Conservation (phyloP, 2,329 filamentous ascomycete genomes). For the Lachnellula willkommii region DNA sequence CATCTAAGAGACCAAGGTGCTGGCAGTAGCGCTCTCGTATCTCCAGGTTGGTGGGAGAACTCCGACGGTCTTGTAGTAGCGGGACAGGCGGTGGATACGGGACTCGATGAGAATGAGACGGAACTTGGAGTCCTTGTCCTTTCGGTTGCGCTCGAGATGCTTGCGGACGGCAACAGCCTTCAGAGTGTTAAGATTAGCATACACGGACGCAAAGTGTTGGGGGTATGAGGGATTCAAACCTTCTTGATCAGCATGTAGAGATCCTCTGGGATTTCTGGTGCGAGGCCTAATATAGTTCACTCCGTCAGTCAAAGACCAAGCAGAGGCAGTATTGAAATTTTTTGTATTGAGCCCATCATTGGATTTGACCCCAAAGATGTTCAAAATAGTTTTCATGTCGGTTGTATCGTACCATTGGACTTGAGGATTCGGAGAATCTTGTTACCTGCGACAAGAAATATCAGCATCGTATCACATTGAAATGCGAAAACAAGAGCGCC, state of each 20-base stretch:
- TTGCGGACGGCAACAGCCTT: conserved; percentile 95
- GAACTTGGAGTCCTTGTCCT: conserved; percentile 99
- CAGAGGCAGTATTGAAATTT: conserved; percentile 60
- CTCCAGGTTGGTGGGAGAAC: conserved; percentile 89
- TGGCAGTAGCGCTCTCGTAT: conserved; percentile 97
- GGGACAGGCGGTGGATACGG: conserved; percentile 98
- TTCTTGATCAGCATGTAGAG: conserved; percentile 99
- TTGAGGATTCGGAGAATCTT: conserved; percentile 99
- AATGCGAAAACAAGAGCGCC: conserved; percentile 4
- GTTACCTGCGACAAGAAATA: conserved; percentile 67
- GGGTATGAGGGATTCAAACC: conserved; percentile 47
- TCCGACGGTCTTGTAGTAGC: conserved; percentile 98
- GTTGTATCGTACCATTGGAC: conserved; percentile 75
- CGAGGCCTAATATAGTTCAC: conserved; percentile 77
- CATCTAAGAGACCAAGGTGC: conserved; percentile 83
- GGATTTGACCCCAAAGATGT: conserved; percentile 32
- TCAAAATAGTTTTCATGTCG: conserved; percentile 16
- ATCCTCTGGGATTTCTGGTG: conserved; percentile 98
- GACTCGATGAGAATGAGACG: conserved; percentile 99
- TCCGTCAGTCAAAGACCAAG: conserved; percentile 88
- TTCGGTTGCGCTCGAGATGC: conserved; percentile 99
- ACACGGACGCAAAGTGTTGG: neutral
- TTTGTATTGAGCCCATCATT: conserved; percentile 20
- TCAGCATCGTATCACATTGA: conserved; percentile 17
- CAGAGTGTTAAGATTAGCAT: conserved; percentile 17